Base-by-base conservation (phyloP, 441 rosid species). In the Erysimum cheiri region DNA sequence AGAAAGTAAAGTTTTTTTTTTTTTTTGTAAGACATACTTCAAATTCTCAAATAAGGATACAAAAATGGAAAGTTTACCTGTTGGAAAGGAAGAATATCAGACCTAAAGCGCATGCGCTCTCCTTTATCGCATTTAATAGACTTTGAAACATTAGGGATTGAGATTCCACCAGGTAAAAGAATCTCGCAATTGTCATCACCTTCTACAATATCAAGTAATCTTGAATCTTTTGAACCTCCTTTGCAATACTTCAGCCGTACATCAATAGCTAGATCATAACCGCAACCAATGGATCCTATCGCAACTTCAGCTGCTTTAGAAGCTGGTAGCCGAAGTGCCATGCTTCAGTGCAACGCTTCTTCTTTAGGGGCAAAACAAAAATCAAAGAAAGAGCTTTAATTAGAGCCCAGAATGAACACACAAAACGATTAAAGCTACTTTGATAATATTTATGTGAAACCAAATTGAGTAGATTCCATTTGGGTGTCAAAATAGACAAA, bases 61-160 rank as follows among this genome's bases (percentile, higher is more conserved):
- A 47, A 10, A 63, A 6, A 46, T 14, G 15, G n/a, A 44, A 58
- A 17, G 32, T 1, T 47, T 61, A 95, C 98, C 98, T 95, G 99
- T 72, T 89, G 96, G 71, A 90, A 95, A 73, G 98, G 84, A 57
- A 89, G 85, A 71, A 87, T 86, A 78, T 91, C 97, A 12, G 98
- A 95, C 77, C 85, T 79, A 71, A 89, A 88, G 58, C 97, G 75
- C 36, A 78, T 88, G 22, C 87, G 84, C 78, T 90, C 96, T 15
- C 99, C 97, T 85, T 89, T 89, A 69, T 89, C 94, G 43, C 98
- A 95, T 76, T 89, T 90, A 17, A 95, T 90, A 32, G 92, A 88
- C 76, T 87, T 90, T 11, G 99, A 78, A 47, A 95, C 98, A 48
- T 85, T 81, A 1, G 87, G 84, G 11, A 92, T 79, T 0, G 84